Base-by-base conservation (phyloP, 495 filamentous ascomycete genomes). In the Physcia stellaris region DNA sequence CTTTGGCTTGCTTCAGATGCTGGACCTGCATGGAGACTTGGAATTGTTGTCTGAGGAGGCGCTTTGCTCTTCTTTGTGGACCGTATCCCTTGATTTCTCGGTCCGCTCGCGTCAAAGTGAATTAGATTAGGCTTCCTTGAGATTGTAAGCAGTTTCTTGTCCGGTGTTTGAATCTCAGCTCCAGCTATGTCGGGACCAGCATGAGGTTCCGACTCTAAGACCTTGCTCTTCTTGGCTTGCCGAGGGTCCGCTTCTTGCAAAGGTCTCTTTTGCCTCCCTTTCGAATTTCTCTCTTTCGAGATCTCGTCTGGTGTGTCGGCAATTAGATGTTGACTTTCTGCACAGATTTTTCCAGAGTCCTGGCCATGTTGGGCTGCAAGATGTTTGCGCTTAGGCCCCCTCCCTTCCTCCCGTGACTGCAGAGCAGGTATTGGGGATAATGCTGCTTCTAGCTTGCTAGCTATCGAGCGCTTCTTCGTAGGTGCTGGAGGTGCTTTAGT, bases 31-130 rank as follows among this genome's bases (percentile, higher is more conserved):
- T 12, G 15, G 10, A 12, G 18, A 16, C 6, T 6, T 28, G 11
- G 4, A 24, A 4, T 24, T 38, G 35, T 19, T 32, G 7, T 2
- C 2, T 22, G 6, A 2, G n/a, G 13, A 11, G 4, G 18, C 18
- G n/a, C 10, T 5, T 22, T 24, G 21, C 23, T 30, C 4, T 10
- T 11, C 31, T 24, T 18, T 4, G 35, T 32, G 35, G 37, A 48
- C n/a, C 35, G 35, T 12, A 21, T 21, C 4, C 57, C 55, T 35
- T 61, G 57, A 36, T 61, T 61, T 24, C 24, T 17, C 20, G 55
- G 47, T 16, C 57, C 57, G 13, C 33, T 37, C 9, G 31, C 22
- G 41, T 35, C 34, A 24, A 58, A 60, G 12, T 37, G 38, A 18
- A 60, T 55, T 4, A 60, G 5, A 28, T 28, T 28, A 7, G 26